These are phyloP conservation scores for Naganishia friedmannii DNA, from an alignment of 768 basidiomycete species.

Conservation along the genomic window DNA sequence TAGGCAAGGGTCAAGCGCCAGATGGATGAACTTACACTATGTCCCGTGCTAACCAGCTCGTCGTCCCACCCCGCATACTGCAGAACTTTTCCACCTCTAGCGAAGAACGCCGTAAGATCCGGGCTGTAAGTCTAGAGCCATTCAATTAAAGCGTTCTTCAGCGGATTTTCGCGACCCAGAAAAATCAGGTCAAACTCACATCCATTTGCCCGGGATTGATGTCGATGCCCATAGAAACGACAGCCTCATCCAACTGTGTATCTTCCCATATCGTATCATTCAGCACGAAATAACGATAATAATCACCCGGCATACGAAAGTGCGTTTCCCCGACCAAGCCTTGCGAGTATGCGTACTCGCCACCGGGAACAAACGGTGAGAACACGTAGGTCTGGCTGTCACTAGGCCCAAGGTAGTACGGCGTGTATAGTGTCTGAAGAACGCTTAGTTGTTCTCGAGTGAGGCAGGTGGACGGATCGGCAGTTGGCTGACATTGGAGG, in stretches of 20 bases:
- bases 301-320: constrained; percentile 12
- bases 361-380: background rate
- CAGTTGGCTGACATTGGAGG: background rate
- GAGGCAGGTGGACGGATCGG: constrained; percentile 1
- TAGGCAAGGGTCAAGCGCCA: background rate
- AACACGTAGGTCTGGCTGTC: background rate
- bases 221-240: background rate
- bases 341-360: constrained; percentile 9
- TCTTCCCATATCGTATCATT: constrained; percentile 9
- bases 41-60: background rate
- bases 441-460: background rate
- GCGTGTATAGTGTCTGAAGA: background rate
- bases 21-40: background rate
- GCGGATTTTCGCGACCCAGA: too few relatives aligned
- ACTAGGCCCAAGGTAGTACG: background rate
- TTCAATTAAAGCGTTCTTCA: too few relatives aligned
- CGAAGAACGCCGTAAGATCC: constrained; percentile 8
- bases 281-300: constrained; percentile 14
- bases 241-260: background rate
- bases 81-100: background rate
- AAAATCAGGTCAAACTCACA: background rate
- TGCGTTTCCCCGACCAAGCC: background rate
- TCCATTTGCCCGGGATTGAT: constrained; percentile 5
- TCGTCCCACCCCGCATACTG: constrained; percentile 19
- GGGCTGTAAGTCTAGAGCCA: background rate